These are phyloP conservation scores for Ascosphaera pollenicola DNA, from an alignment of 2,329 filamentous ascomycete genomes.

Conservation along the genomic window DNA sequence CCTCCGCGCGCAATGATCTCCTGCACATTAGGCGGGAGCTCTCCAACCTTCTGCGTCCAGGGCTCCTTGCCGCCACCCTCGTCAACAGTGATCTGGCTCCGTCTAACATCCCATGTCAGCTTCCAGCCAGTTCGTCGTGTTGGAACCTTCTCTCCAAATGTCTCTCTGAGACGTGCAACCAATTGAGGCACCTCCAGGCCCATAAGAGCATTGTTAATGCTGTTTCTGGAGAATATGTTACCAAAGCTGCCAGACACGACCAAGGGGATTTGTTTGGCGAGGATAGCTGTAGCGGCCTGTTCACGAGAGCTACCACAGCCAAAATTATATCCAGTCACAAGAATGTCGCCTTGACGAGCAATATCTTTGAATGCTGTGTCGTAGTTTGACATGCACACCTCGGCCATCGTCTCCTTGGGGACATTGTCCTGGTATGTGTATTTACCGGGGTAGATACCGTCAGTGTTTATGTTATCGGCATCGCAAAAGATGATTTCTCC, in stretches of 20 bases:
- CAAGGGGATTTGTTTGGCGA: slow-evolving; percentile 59
- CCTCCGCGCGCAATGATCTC: slow-evolving; percentile 62
- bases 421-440: slow-evolving; percentile 85
- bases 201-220: slow-evolving; percentile 20
- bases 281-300: slow-evolving; percentile 69
- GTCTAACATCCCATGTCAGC: slow-evolving; percentile 56
- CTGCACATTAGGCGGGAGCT: slow-evolving; percentile 68
- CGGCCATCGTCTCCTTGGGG: slow-evolving; percentile 54
- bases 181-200: slow-evolving; percentile 17
- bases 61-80: slow-evolving; percentile 43
- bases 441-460: slow-evolving; percentile 78
- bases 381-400: slow-evolving; percentile 89
- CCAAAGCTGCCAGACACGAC: slow-evolving; percentile 64
- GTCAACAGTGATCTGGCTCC: slow-evolving; percentile 46
- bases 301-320: slow-evolving; percentile 64
- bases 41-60: slow-evolving; percentile 66
- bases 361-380: slow-evolving; percentile 45
- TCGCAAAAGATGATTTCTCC: slow-evolving; percentile 84
- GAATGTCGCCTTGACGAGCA: slow-evolving; percentile 50
- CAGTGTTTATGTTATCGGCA: slow-evolving; percentile 72
- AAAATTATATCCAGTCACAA: slow-evolving; percentile 76
- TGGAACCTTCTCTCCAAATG: slow-evolving; percentile 28
- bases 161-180: slow-evolving; percentile 13
- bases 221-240: slow-evolving; percentile 55
- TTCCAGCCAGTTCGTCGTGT: slow-evolving; percentile 67